phyloP scores from a whole-genome alignment of 495 filamentous ascomycete species.

The Baudoinia panamericana region DNA sequence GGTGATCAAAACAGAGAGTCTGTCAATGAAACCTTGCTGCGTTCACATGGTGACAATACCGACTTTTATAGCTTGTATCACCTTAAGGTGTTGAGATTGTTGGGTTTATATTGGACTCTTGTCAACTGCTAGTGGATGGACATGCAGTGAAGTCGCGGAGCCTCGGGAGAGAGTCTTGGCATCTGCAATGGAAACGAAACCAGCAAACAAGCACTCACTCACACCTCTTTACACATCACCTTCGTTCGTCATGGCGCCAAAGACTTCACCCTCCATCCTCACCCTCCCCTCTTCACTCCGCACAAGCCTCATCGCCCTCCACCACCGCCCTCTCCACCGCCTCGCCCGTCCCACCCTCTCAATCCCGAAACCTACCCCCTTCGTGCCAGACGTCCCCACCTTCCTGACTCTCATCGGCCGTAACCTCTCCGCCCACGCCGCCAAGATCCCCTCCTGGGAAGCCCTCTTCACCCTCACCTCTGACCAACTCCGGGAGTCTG shows the following conservation, averaged over 20 bases:
- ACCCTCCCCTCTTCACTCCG: conserved; percentile 6
- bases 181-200: too few species aligned
- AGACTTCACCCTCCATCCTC: conserved; percentile 14
- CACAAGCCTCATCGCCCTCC: conserved; percentile 7
- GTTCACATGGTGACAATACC: too few species aligned
- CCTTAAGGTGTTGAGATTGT: too few species aligned
- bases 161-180: too few species aligned
- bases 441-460: conserved; percentile 81
- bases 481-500: conserved; percentile 61
- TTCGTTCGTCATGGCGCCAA: conserved; percentile 8
- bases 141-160: too few species aligned
- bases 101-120: too few species aligned
- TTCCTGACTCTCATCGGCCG: conserved; percentile 92
- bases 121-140: too few species aligned
- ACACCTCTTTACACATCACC: not conserved
- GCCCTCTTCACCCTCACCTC: conserved; percentile 70
- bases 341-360: conserved; percentile 16
- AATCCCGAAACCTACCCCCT: conserved; percentile 61
- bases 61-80: too few species aligned
- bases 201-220: too few species aligned
- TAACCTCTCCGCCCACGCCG: conserved; percentile 59
- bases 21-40: too few species aligned
- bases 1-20: too few species aligned
- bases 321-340: conserved; percentile 28
- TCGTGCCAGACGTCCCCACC: conserved; percentile 72